Evolutionary conservation across 257 asterid genomes (phyloP), one percentile per base, ranked within the genome.

Genomic region (Petunia axillaris): DNA sequence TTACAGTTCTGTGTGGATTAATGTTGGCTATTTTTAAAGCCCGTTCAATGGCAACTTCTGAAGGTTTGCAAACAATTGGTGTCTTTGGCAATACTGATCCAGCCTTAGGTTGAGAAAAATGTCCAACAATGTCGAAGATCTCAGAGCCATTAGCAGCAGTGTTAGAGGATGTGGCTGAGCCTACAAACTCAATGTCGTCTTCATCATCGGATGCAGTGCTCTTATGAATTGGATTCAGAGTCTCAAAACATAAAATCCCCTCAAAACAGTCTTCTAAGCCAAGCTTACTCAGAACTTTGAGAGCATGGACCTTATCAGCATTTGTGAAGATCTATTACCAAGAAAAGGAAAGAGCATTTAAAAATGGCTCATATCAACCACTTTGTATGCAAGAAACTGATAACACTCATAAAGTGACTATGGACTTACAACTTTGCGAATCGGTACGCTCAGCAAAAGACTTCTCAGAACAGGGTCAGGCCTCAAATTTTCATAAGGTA

Each of bases 201-300:
- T 93, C 97, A n/a, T 91, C 97, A 65, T 93, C 97, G 14, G 98
- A 93, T 14, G 81, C 90, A 46, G 87, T 78, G 87, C 52, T 88
- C 85, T 90, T 91, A 82, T 89, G 95, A 35, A 78, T 84, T 13
- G 97, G 98, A 71, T 96, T 96, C 53, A 96, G 91, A 15, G 99
- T 94, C 89, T 96, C 99, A 66, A 96, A 96, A 77, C 98, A 96
- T 63, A 96, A 80, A 80, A 96, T 94, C 80, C 98, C 98, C 84
- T 96, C 99, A 16, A 96, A 96, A 82, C 99, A 96, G 73, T 88
- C 98, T 75, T 92, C 97, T 70, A 96, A 77, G 4, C 98, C 99
- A 53, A 96, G 92, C 44, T 84, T 85, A 39, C 82, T 84, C 35
- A 96, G 91, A 68, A 84, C 98, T 86, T 90, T 86, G 8, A 89